Conservation (phyloP, 129 eudicot genomes). For the Apium graveolens region DNA sequence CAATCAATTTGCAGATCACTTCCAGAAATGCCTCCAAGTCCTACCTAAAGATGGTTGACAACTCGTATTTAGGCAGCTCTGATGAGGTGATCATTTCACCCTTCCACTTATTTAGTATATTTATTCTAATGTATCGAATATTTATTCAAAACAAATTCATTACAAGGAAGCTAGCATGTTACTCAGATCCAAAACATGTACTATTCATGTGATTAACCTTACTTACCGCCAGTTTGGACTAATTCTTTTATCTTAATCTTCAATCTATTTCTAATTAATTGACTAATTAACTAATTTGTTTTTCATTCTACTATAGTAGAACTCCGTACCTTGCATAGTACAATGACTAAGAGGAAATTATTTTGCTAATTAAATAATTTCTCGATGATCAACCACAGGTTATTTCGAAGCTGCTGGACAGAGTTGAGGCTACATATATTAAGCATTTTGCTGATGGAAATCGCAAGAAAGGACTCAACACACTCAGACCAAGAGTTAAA, state of each 20-base stretch:
- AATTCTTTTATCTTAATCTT: not conserved
- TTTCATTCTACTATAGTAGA: not conserved
- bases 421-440: constrained; percentile 41
- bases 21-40: constrained; percentile 44
- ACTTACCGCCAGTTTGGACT: not conserved
- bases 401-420: constrained; percentile 33
- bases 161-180: not conserved
- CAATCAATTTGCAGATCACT: constrained; percentile 32
- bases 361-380: not conserved
- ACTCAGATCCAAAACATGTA: not conserved
- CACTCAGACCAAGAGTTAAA: constrained; percentile 30
- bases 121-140: not conserved
- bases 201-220: not conserved
- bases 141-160: not conserved
- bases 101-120: not conserved
- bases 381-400: constrained; percentile 12
- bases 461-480: constrained; percentile 42
- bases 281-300: not conserved
- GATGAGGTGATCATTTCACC: constrained; percentile 38
- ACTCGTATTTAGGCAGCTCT: constrained; percentile 50
- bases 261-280: not conserved
- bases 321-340: not conserved
- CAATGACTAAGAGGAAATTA: not conserved
- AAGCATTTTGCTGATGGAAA: constrained; percentile 49
- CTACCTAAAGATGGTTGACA: constrained; percentile 50